These are phyloP conservation scores for Aspergillus neoniger DNA, from an alignment of 2,329 filamentous ascomycete species.

Conservation along the genomic window DNA sequence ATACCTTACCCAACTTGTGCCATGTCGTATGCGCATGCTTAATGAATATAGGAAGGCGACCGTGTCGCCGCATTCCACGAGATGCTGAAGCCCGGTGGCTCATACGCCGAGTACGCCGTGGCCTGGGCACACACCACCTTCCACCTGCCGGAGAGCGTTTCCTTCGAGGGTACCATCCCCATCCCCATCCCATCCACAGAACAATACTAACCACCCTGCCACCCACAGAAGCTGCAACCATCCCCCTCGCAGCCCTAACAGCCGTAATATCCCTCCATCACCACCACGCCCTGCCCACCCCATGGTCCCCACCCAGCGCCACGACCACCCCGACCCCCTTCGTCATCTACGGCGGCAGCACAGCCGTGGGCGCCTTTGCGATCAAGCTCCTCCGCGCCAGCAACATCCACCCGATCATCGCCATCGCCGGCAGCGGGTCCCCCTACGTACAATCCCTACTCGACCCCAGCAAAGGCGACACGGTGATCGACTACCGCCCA, in stretches of 20 bases:
- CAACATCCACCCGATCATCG: conserved; percentile 64
- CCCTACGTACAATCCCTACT: conserved; percentile 56
- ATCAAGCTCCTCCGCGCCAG: conserved; percentile 57
- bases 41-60: conserved; percentile 46
- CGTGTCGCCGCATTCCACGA: conserved; percentile 54
- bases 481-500: conserved; percentile 61
- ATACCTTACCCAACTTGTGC: neutral
- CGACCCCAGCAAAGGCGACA: conserved; percentile 57
- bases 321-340: conserved; percentile 35
- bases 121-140: conserved; percentile 57
- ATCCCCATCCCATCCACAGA: neutral
- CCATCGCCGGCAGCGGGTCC: conserved; percentile 57
- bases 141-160: conserved; percentile 52
- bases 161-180: conserved; percentile 52
- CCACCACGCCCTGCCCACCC: conserved; percentile 50
- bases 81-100: conserved; percentile 54
- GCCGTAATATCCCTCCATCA: conserved; percentile 55
- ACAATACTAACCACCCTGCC: neutral
- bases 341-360: conserved; percentile 53
- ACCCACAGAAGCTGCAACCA: conserved; percentile 54
- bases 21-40: no score
- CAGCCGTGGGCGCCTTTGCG: conserved; percentile 60
- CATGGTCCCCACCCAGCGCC: conserved; percentile 47
- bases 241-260: conserved; percentile 59
- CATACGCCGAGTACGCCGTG: conserved; percentile 60